Conservation (phyloP, 306 rosid genomes). For the Ochetophila trinervis region DNA sequence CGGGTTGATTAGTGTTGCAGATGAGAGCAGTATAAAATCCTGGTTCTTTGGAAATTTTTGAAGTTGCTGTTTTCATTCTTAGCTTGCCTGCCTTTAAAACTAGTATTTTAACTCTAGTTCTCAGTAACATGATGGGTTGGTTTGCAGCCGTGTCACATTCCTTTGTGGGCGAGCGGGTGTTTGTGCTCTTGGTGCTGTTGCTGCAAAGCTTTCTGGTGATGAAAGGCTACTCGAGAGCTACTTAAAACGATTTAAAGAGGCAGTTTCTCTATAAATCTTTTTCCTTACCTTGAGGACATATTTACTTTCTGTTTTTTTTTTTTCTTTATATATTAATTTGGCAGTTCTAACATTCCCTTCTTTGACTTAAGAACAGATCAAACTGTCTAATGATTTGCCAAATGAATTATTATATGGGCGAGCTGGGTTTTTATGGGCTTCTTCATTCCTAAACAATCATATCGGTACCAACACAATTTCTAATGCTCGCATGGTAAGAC, state of each 20-base stretch:
- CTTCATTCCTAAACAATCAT: constrained; percentile 72
- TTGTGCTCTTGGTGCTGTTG: constrained; percentile 78
- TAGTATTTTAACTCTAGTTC: constrained; percentile 7
- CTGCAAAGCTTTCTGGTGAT: constrained; percentile 67
- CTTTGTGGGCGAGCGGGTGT: constrained; percentile 75
- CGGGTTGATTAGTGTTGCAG: too few species aligned
- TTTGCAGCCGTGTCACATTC: constrained; percentile 66
- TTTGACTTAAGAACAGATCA: constrained; percentile 49
- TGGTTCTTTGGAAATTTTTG: too few species aligned
- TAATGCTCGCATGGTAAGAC: constrained; percentile 43
- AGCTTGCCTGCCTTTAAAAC: background rate
- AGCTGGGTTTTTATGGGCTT: constrained; percentile 78
- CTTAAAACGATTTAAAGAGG: constrained; percentile 58
- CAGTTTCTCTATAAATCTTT: constrained; percentile 15
- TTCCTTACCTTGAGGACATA: constrained; percentile 7
- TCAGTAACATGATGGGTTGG: constrained; percentile 9
- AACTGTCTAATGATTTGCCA: constrained; percentile 55
- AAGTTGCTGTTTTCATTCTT: background rate
- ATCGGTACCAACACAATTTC: constrained; percentile 53
- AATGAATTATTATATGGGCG: constrained; percentile 75
- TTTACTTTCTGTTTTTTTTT: too few species aligned
- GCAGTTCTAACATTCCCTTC: constrained; percentile 7
- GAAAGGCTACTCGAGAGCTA: constrained; percentile 47
- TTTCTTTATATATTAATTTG: background rate
- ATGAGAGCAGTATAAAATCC: too few species aligned